Conservation (phyloP, 306 rosid species). For the Coriaria nepalensis region DNA sequence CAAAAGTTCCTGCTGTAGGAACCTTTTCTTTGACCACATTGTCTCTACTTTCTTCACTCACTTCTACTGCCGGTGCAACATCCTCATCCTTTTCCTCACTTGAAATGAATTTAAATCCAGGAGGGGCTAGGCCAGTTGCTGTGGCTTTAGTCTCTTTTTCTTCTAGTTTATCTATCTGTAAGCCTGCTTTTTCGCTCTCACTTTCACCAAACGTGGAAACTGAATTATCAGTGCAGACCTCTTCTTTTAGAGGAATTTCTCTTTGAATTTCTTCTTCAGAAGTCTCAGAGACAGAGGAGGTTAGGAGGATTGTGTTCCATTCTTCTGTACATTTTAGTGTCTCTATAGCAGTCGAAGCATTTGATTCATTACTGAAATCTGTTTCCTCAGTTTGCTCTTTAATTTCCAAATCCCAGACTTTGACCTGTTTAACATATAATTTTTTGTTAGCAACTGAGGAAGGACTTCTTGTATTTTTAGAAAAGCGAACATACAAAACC, state of each 20-base stretch:
- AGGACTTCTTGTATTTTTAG: background rate
- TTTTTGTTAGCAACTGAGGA: background rate
- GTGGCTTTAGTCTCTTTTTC: background rate
- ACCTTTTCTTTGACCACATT: background rate
- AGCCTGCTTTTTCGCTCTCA: slow-evolving; percentile 13
- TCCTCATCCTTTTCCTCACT: slow-evolving; percentile 6
- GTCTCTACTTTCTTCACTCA: background rate
- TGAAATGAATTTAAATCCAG: background rate
- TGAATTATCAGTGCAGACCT: slow-evolving; percentile 2
- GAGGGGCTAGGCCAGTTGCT: background rate
- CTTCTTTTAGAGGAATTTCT: slow-evolving; percentile 3
- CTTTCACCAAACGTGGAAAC: background rate
- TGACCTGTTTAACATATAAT: slow-evolving; percentile 12
- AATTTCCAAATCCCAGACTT: slow-evolving; percentile 7
- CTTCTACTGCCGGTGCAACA: background rate
- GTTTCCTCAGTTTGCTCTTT: slow-evolving; percentile 12
- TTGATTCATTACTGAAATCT: slow-evolving; percentile 5
- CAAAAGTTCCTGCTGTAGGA: background rate
- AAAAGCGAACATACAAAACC: background rate
- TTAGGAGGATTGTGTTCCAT: slow-evolving; percentile 4
- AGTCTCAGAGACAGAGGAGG: slow-evolving; percentile 2
- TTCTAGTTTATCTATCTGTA: slow-evolving; percentile 17
- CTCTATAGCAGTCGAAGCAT: background rate
- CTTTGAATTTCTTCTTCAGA: slow-evolving; percentile 4
- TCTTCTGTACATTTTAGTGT: slow-evolving; percentile 8